Evolutionary conservation across 1,284 basidiomycete genomes (phyloP).

Genomic region (Austroboletus sp.): DNA sequence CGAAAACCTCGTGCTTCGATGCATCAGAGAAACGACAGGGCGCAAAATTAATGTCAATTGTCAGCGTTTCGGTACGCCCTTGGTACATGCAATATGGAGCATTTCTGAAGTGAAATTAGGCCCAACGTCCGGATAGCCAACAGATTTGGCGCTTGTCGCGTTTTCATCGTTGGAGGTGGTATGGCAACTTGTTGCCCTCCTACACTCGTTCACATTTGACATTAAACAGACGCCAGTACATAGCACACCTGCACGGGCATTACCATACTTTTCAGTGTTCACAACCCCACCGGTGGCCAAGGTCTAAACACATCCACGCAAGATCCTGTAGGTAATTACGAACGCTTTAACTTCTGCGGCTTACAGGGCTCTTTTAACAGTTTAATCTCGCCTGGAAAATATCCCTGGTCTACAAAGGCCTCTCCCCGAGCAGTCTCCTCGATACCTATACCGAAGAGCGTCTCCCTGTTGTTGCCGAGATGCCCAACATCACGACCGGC

Average conservation of each 20-base stretch:
- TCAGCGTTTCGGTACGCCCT: constrained; percentile 24
- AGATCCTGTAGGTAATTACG: constrained; percentile 35
- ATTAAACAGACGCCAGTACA: constrained; percentile 22
- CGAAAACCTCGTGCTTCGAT: constrained; percentile 12
- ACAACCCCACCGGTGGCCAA: constrained; percentile 43
- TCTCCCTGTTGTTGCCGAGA: constrained; percentile 37
- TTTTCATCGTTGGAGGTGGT: constrained; percentile 34
- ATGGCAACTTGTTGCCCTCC: constrained; percentile 5
- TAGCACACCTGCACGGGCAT: background rate
- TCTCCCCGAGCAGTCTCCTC: constrained; percentile 29
- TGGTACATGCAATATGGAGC: no score
- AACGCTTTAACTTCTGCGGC: background rate
- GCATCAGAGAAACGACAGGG: constrained; percentile 17
- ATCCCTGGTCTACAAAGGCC: constrained; percentile 32
- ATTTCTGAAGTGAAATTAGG: constrained; percentile 10
- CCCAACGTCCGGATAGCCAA: constrained; percentile 32
- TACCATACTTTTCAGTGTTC: constrained; percentile 30
- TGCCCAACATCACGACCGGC: constrained; percentile 28
- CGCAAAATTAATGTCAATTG: constrained; percentile 13
- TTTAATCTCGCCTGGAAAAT: constrained; percentile 42
- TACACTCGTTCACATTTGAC: no score
- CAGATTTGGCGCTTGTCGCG: constrained; percentile 27
- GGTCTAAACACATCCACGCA: constrained; percentile 39
- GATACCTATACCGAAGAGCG: constrained; percentile 36
- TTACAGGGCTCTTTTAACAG: constrained; percentile 12